Conservation (phyloP, 1,284 basidiomycete genomes). For the Fomitopsis palustris region DNA sequence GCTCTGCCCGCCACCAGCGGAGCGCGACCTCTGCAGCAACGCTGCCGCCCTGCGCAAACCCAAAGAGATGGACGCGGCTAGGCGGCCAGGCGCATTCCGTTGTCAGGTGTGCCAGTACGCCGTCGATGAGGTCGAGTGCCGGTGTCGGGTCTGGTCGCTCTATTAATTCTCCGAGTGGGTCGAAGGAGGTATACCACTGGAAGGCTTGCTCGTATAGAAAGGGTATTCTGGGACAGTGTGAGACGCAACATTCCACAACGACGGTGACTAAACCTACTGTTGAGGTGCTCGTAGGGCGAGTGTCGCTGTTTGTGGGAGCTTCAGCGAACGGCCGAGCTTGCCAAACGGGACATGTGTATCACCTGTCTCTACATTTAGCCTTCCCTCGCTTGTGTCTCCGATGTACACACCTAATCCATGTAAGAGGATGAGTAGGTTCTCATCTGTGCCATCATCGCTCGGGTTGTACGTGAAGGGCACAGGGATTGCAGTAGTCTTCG, state of each 20-base stretch:
- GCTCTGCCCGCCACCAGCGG: conserved; percentile 42
- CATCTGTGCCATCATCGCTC: conserved; percentile 79
- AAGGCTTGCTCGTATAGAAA: conserved; percentile 77
- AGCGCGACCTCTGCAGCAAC: conserved; percentile 71
- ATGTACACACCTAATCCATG: conserved; percentile 75
- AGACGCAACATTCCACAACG: neutral
- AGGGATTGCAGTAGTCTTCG: conserved; percentile 42
- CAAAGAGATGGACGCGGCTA: conserved; percentile 78
- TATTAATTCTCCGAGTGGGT: conserved; percentile 72
- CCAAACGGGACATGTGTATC: conserved; percentile 80
- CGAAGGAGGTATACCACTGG: conserved; percentile 89
- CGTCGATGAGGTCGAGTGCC: conserved; percentile 53
- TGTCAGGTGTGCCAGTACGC: conserved; percentile 56
- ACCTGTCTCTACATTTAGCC: conserved; percentile 42
- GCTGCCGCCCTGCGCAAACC: conserved; percentile 87
- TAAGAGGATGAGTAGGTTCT: conserved; percentile 82
- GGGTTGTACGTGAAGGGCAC: conserved; percentile 61
- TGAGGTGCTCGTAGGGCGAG: conserved; percentile 79
- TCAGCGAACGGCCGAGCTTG: conserved; percentile 68
- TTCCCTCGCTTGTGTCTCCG: neutral
- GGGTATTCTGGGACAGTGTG: conserved; percentile 58
- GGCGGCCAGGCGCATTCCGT: conserved; percentile 63
- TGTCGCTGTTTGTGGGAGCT: conserved; percentile 84
- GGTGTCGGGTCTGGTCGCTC: conserved; percentile 68
- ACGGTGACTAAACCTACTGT: conserved; percentile 43